phyloP scores from a whole-genome alignment of 148 eudicot species.

The Talinum fruticosum region DNA sequence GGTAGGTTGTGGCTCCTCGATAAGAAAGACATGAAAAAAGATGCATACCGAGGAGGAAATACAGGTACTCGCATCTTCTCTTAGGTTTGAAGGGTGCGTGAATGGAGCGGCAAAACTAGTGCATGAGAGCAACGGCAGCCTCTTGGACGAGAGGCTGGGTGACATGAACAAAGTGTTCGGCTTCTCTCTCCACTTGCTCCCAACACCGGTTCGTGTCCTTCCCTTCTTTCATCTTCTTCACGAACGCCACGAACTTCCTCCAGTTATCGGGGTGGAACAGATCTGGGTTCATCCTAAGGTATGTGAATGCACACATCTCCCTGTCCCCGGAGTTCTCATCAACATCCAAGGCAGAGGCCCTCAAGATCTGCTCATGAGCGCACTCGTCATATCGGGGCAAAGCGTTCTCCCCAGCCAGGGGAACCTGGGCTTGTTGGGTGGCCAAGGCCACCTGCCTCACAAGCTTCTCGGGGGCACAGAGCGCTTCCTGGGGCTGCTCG shows the following conservation, averaged over 20 bases:
- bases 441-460: slow-evolving; percentile 80
- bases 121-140: slow-evolving; percentile 78
- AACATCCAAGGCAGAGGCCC: slow-evolving; percentile 44
- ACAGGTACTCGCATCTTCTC: neutral
- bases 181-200: slow-evolving; percentile 85
- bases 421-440: slow-evolving; percentile 61
- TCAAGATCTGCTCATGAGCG: slow-evolving; percentile 77
- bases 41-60: neutral
- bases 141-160: slow-evolving; percentile 77
- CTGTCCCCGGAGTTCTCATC: slow-evolving; percentile 28
- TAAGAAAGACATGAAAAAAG: neutral
- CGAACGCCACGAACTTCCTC: slow-evolving; percentile 77
- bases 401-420: slow-evolving; percentile 87
- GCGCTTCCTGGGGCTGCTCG: slow-evolving; percentile 94
- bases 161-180: slow-evolving; percentile 79
- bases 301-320: slow-evolving; percentile 88
- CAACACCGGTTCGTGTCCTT: slow-evolving; percentile 46
- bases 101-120: slow-evolving; percentile 11
- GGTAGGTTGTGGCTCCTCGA: neutral
- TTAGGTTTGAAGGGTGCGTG: neutral
- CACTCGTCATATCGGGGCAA: slow-evolving; percentile 76
- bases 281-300: slow-evolving; percentile 85
- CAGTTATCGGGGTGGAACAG: slow-evolving; percentile 81
- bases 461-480: slow-evolving; percentile 84
- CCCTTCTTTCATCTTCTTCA: slow-evolving; percentile 96